Evolutionary conservation across 108 stramenopile genomes (phyloP), one percentile per base, ranked within the genome.

Genomic region (Cyclotella choctawhatcheeana): DNA sequence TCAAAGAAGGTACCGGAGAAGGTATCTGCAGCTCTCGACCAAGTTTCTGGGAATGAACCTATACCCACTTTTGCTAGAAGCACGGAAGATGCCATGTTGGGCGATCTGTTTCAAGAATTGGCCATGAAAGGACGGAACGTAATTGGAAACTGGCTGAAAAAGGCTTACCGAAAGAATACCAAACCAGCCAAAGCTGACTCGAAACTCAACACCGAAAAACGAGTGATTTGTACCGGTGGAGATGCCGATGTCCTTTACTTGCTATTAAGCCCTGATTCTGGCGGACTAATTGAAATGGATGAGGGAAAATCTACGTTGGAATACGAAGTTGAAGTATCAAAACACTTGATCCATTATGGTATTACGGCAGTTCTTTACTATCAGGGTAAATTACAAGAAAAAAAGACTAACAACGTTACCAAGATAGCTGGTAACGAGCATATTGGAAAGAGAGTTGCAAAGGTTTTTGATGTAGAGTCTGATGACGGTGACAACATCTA

Each of bases 11-110:
- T 67, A 13, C 64, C 83, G n/a, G 40, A 77, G 16, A 14, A 37
- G 6, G 34, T 65, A n/a, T 44, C 88, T 25, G 45, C 69, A 18
- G 66, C 60, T 37, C 3, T 54, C 61, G 18, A n/a, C 24, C 14
- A 35, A 3, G 69, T 64, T n/a, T n/a, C n/a, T 5, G 43, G 44
- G 13, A 78, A 71, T 21, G 51, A 74, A 21, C 85, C 88, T 5
- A 33, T 90, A 13, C 79, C 85, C 2, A 66, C 67, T 0, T 87
- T 88, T 70, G 71, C 76, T 5, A 56, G 31, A 1, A 77, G 79
- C 56, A 90, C 90, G 17, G 45, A 82, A 59, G 77, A 76, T 21
- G 88, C 88, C 40, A 88, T 92, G 79, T 72, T 92, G 44, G 62
- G 70, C 0, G 61, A 75, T 52, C 56, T 76, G 0, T 82, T 91